Conservation (phyloP, 768 basidiomycete genomes). For the Coprinellus micaceus region DNA sequence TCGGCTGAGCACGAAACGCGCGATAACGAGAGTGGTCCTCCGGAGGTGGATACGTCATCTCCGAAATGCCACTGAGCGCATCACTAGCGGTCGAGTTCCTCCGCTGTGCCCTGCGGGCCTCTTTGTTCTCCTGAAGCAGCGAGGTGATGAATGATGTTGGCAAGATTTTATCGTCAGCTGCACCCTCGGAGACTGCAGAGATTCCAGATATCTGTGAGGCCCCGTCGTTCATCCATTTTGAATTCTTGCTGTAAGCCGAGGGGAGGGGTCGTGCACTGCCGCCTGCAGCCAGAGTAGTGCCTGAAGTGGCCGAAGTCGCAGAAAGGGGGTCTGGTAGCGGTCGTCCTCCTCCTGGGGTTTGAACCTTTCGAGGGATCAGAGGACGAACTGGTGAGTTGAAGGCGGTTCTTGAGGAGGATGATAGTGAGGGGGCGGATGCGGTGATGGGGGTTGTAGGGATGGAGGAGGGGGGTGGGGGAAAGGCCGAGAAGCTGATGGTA, state of each 20-base stretch:
- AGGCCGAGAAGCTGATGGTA: conserved; percentile 52
- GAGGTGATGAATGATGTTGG: conserved; percentile 62
- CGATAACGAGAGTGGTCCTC: conserved; percentile 16
- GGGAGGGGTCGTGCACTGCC: conserved; percentile 6
- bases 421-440: conserved; percentile 19
- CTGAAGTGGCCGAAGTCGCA: neutral
- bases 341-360: neutral
- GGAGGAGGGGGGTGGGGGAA: conserved; percentile 50
- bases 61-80: conserved; percentile 48
- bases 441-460: conserved; percentile 41
- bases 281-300: neutral
- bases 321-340: neutral
- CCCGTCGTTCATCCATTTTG: conserved; percentile 59
- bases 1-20: conserved; percentile 12
- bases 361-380: conserved; percentile 18
- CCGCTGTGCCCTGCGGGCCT: conserved; percentile 25
- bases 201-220: conserved; percentile 33
- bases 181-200: conserved; percentile 36
- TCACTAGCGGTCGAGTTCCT: conserved; percentile 34
- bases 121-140: conserved; percentile 44
- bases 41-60: conserved; percentile 52
- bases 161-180: conserved; percentile 53
- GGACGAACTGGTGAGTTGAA: conserved; percentile 25
- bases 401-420: neutral
- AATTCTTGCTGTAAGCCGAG: conserved; percentile 25